These are phyloP conservation scores for Chrysosporium queenslandicum DNA, from an alignment of 2,329 filamentous ascomycete species.

Conservation along the genomic window DNA sequence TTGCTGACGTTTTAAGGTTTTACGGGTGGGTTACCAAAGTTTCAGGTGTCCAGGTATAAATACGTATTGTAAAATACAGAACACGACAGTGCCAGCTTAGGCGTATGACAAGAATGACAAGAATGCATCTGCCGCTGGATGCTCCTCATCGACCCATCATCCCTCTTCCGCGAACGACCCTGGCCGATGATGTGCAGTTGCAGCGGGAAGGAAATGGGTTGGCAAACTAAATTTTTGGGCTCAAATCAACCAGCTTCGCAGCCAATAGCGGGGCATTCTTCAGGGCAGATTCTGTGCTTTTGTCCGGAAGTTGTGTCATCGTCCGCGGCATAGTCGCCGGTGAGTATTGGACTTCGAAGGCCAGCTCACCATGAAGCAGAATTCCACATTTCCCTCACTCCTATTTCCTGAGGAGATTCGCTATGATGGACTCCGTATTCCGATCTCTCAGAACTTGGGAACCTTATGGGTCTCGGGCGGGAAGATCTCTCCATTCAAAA, in stretches of 20 bases:
- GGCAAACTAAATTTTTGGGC: slow-evolving; percentile 9
- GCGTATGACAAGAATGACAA: neutral
- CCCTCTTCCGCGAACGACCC: neutral
- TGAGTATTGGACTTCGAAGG: no score
- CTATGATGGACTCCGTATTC: no score
- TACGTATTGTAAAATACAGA: neutral
- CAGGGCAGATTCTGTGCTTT: neutral
- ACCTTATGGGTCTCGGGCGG: slow-evolving; percentile 9
- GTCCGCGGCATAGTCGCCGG: no score
- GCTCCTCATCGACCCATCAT: no score
- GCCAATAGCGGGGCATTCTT: neutral
- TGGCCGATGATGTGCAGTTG: slow-evolving; percentile 12
- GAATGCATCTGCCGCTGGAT: neutral
- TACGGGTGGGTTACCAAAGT: neutral
- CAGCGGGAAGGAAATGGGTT: slow-evolving; percentile 12
- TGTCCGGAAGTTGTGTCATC: neutral
- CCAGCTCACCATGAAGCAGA: no score
- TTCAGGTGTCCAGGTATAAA: neutral
- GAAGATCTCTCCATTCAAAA: slow-evolving; percentile 11
- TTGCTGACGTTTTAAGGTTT: neutral
- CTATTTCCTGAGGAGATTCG: no score
- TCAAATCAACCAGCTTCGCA: neutral
- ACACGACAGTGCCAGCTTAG: no score
- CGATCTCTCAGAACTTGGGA: neutral
- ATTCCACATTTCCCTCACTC: no score